Percentiles rank a stretch among this genome's conserved stretches.
phyloP scores from a whole-genome alignment of 2,329 filamentous ascomycete species.

The Fusarium sp. region DNA sequence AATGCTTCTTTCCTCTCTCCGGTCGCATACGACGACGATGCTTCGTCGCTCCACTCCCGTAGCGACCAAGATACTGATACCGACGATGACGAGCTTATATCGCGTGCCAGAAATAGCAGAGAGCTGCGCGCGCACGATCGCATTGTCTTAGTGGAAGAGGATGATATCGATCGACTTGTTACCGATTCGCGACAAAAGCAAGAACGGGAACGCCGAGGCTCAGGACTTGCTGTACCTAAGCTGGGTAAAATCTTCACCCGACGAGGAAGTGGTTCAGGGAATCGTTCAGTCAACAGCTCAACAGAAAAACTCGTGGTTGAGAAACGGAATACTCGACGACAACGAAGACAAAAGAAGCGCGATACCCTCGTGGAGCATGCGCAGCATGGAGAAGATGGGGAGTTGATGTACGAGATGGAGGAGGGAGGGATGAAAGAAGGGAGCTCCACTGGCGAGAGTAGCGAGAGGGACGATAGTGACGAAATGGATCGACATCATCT shows the following conservation, averaged over 20 bases:
- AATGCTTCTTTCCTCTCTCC: slow-evolving; percentile 70
- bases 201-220: slow-evolving; percentile 64
- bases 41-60: slow-evolving; percentile 73
- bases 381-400: slow-evolving; percentile 74
- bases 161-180: slow-evolving; percentile 74
- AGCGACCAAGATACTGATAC: slow-evolving; percentile 82
- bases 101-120: slow-evolving; percentile 74
- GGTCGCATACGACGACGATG: slow-evolving; percentile 75
- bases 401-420: slow-evolving; percentile 92
- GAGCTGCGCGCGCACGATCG: slow-evolving; percentile 78
- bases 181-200: slow-evolving; percentile 63
- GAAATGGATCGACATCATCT: slow-evolving; percentile 68
- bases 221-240: slow-evolving; percentile 64
- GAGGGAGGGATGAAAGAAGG: slow-evolving; percentile 79
- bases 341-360: slow-evolving; percentile 66
- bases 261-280: slow-evolving; percentile 53
- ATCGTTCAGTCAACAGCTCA: slow-evolving; percentile 57
- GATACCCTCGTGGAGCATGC: slow-evolving; percentile 66
- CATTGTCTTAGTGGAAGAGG: slow-evolving; percentile 79
- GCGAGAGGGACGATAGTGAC: slow-evolving; percentile 70
- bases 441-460: slow-evolving; percentile 72
- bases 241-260: slow-evolving; percentile 61
- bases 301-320: slow-evolving; percentile 63
- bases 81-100: slow-evolving; percentile 78
- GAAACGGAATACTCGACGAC: slow-evolving; percentile 63